Evolutionary conservation across 176 grass and related monocot genomes (phyloP), one percentile per base, ranked within the genome.

Genomic region (Aegilops bicornis): DNA sequence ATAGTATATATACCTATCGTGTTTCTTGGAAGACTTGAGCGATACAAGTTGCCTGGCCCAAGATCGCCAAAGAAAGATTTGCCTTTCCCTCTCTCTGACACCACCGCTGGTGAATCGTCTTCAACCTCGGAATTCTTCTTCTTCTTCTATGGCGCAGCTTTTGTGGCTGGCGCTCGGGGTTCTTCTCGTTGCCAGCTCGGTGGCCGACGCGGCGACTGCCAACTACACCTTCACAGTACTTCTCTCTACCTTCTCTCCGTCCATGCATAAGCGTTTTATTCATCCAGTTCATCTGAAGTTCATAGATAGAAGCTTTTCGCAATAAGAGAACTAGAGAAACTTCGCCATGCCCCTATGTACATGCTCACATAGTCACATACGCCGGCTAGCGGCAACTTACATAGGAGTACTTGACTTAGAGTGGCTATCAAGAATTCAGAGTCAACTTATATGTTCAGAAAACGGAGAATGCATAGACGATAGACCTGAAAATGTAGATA

Each of bases 201-300:
- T 22, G 76, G 89, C 81, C 0, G 89, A 91, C 50, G 89, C 89
- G 37, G 77, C 76, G 11, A 91, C 62, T 11, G 85, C 77, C 7
- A 91, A 88, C 24, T 88, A 91, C 77, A 91, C 60, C 2, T 91
- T 91, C 85, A 88, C 85, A 52, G 89, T 91, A 88, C 25, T 37
- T 36, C 64, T 52, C 70, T 86, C 8, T 60, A 39, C 32, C 23
- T 82, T 78, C 35, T 58, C 3, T 16, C 4, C 42, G 7, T 90
- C 66, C 74, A 87, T 65, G 39, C 37, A 45, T 45, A 62, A 64
- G 79, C 6, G 27, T 1, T 76, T 83, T 31, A 2, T 5, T 30
- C 63, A 7, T 39, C 42, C 79, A 15, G 54, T 83, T 87, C 47
- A 58, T 17, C 71, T 64, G 25, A 65, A 64, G 73, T 76, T 76